Conservation (phyloP, 345 rosid genomes). For the Cardamine chenopodiifolia region DNA sequence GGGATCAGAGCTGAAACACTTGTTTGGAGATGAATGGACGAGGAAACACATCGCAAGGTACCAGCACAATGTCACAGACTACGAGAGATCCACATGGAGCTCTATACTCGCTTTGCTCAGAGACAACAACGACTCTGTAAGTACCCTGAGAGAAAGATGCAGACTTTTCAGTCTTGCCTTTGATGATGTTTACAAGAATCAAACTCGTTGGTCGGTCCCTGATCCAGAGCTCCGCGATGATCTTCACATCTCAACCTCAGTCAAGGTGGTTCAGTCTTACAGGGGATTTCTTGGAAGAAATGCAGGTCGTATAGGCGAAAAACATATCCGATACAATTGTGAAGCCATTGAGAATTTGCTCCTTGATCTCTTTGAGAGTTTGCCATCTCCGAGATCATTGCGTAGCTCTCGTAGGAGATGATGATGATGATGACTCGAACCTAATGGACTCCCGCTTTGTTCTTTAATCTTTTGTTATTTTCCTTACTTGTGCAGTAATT, state of each 20-base stretch:
- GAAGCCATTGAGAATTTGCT: conserved; percentile 63
- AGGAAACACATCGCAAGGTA: conserved; percentile 60
- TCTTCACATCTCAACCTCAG: conserved; percentile 63
- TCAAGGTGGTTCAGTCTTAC: conserved; percentile 72
- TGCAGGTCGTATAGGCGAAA: conserved; percentile 50
- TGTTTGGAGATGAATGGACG: conserved; percentile 88
- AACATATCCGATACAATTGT: conserved; percentile 56
- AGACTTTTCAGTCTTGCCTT: conserved; percentile 59
- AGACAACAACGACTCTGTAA: conserved; percentile 45
- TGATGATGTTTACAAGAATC: conserved; percentile 66
- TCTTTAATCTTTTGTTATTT: conserved; percentile 19
- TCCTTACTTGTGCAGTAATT: conserved; percentile 16
- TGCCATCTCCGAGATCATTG: conserved; percentile 47
- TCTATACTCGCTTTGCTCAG: conserved; percentile 53
- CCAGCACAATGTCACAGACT: conserved; percentile 64
- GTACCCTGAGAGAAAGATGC: conserved; percentile 56
- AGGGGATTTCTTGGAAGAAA: conserved; percentile 57
- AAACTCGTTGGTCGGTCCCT: conserved; percentile 63
- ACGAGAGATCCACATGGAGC: conserved; percentile 74
- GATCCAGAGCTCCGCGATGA: conserved; percentile 75
- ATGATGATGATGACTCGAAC: conserved; percentile 19
- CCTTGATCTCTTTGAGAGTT: conserved; percentile 66
- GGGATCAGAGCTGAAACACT: conserved; percentile 58
- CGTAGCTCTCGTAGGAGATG: conserved; percentile 55
- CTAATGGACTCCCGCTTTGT: neutral